Base-by-base conservation (phyloP, 2,329 filamentous ascomycete genomes). In the Paraphoma chrysanthemicola region DNA sequence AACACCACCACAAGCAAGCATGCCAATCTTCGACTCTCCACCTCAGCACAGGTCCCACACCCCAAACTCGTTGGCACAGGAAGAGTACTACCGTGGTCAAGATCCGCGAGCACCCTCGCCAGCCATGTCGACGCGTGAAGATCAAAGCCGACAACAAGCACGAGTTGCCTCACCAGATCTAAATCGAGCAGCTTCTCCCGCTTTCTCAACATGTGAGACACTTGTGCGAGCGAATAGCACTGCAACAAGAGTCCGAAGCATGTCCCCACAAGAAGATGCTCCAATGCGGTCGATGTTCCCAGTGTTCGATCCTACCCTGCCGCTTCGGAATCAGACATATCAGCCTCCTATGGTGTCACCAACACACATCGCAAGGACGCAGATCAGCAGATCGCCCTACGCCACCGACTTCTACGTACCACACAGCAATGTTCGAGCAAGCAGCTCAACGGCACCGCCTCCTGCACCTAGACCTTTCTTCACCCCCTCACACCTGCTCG, bases 281-380 rank as follows among this genome's bases (percentile, higher is more conserved):
- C 78, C 83, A 0, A 82, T 90, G 66, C 84, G 85, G 31, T 93
- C 90, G 23, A 92, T 93, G 66, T 93, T 93, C 66, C 90, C 90
- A 7, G 83, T 85, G 30, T 93, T 92, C 70, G 88, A 93, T 67
- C 88, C 87, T 3, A 83, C 83, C 1, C 71, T 91, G 23, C 81
- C 89, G 5, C 82, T 92, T 3, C 82, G 86, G 53, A 85, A 87
- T 54, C 90, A 93, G 69, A 77, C 85, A 45, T 93, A 93, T 76
- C 89, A 84, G 47, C 89, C 90, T 2, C 88, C 86, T 0, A 86
- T 89, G 70, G 78, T 83, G 52, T 87, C 85, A 57, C 88, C 89
- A 11, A 84, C 85, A 1, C 82, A 85, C 31, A 85, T 92, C 47
- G 88, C 88, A 5, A 81, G 82, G 36, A 83, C 84, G 14, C 83